Evolutionary conservation across 139 green algal species (phyloP), one percentile per base, ranked within the genome.

Genomic region (Coelastrella sp.): DNA sequence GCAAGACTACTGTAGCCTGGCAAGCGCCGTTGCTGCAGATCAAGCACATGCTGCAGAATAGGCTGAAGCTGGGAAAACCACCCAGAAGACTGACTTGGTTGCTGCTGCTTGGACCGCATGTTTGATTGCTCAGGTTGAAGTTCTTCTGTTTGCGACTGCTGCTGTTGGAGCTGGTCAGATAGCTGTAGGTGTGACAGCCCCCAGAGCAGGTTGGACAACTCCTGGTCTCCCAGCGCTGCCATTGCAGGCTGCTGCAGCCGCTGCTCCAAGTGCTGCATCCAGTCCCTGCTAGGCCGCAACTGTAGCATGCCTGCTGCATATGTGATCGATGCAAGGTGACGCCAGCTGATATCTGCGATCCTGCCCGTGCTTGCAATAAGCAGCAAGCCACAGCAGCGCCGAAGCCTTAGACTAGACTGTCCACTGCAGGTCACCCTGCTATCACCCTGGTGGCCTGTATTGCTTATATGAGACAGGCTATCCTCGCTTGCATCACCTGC

Each of bases 241-340:
- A 9, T 21, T 9, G 8, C 62, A 4, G n/a, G 62, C 62, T 71
- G 62, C 38, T 73, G 53, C 76, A 73, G 34, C 34, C 41, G 76
- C 76, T 83, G 76, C 76, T 59, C 57, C 76, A 73, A 25, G 11
- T 27, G 6, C 25, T 13, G 4, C 2, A 62, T 5, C 40, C 40
- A 73, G 2, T 15, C 32, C n/a, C 40, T 23, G 77, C n/a, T 45
- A n/a, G 59, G 38, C 15, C 43, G 53, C 77, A 76, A 27, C 41
- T 51, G 60, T 30, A 85, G 43, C 40, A 27, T 59, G 2, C 63
- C 79, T 40, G 79, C 79, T 23, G 79, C 79, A 43, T 60, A 84
- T 2, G 57, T 64, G 15, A 53, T 21, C 30, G 76, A 79, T 35
- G 63, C 60, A 27, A 85, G 8, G n/a, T 85, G 63, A 40, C 62